Base-by-base conservation (phyloP, 2,329 filamentous ascomycete species). In the Fusarium brachygibbosum region DNA sequence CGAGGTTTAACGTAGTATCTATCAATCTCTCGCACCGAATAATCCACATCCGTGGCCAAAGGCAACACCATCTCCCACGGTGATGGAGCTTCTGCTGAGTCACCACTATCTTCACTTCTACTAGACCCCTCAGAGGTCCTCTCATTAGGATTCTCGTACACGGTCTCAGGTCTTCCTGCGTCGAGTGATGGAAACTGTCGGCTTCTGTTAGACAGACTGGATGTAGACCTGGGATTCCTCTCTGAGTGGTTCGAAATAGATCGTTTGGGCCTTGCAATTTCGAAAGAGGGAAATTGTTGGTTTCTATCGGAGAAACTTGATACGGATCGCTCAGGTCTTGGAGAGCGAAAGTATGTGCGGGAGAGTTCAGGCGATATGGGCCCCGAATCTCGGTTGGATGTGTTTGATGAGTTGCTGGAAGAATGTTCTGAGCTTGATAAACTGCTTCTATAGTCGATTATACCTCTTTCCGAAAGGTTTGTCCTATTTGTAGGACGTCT, bases 1-100 rank as follows among this genome's bases (percentile, higher is more conserved):
- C 72, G 55, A 2, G 72, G 72, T 34, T 50, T 71, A 2, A 56
- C 54, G 44, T 80, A 80, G 45, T 77, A 79, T 12, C 79, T 63
- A 45, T 80, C 79, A 1, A 76, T 73, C 54, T 80, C 79, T 13
- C 79, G 74, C 21, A 80, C 77, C 0, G 78, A 79, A 40, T 80
- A 80, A 52, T 80, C 79, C 10, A 73, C 72, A 53, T 73, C 75
- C 10, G 63, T 62, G 28, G 63, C 66, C 11, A 63, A 64, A 6
- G 62, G 65, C 4, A 57, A 57, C 19, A 69, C 61, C 41, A 58
- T 38, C 23, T 66, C 58, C 60, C 63, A 70, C 12, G 44, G 41
- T 23, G 50, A 50, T 0, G 41, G 50, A n/a, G 29, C 32, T 5
- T 40, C 37, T 31, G 37, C 42, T 4, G 32, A 4, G 5, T 51